phyloP scores from a whole-genome alignment of 176 grass and related monocot genomes.

The Aegilops longissima region DNA sequence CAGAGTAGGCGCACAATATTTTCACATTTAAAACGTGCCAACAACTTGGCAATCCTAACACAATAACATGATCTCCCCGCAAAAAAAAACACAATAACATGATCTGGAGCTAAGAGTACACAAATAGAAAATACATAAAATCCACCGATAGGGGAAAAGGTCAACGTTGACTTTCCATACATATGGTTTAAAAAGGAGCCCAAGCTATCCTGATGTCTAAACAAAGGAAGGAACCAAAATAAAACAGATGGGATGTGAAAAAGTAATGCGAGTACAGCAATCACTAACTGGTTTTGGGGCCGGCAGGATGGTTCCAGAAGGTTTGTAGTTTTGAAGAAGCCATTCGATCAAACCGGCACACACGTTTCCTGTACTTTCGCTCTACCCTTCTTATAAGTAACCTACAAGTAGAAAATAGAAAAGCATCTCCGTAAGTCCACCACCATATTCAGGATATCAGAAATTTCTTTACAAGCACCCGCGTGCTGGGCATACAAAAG shows the following conservation, averaged over 20 bases:
- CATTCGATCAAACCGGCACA: constrained; percentile 30
- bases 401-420: constrained; percentile 6
- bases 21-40: background rate
- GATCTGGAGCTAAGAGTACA: background rate
- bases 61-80: background rate
- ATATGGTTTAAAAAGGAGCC: no score
- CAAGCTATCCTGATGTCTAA: no score
- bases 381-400: no score
- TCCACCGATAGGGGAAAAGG: background rate
- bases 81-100: background rate
- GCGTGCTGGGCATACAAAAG: background rate
- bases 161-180: background rate
- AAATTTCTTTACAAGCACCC: background rate
- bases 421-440: background rate
- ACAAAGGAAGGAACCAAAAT: background rate
- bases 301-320: constrained; percentile 87
- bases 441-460: background rate
- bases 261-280: background rate
- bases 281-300: constrained; percentile 84
- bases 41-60: background rate
- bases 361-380: background rate
- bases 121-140: background rate
- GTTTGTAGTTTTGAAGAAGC: constrained; percentile 77
- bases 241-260: background rate
- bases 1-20: background rate